Conservation (phyloP, 768 basidiomycete genomes). For the Phylloporus sp. region DNA sequence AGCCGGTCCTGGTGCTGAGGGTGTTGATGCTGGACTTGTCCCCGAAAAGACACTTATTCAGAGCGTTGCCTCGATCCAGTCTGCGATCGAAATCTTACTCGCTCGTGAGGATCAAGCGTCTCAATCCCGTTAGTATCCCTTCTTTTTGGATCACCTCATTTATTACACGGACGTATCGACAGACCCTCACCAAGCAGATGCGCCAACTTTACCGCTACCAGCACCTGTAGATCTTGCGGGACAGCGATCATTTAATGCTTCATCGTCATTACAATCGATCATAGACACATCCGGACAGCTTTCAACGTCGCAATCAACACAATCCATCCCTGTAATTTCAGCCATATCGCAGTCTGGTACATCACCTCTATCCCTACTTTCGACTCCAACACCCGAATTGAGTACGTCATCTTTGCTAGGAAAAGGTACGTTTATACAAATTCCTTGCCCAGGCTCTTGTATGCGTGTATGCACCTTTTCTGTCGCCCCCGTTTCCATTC, state of each 20-base stretch:
- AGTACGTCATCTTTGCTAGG: not conserved
- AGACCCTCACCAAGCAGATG: not conserved
- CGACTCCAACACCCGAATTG: not conserved
- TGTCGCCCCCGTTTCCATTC: not conserved
- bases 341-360: not conserved
- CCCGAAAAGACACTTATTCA: slow-evolving; percentile 6
- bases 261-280: not conserved
- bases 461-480: not conserved
- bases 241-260: not conserved
- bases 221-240: not conserved
- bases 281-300: not conserved
- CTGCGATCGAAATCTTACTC: slow-evolving; percentile 19
- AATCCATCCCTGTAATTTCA: not conserved
- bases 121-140: slow-evolving; percentile 8
- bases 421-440: slow-evolving; percentile 4
- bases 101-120: slow-evolving; percentile 1
- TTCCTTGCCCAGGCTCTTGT: not conserved
- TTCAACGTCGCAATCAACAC: not conserved
- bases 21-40: too few relatives aligned
- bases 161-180: not conserved
- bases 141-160: not conserved
- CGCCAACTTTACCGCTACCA: not conserved
- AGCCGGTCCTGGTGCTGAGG: not conserved
- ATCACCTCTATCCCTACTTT: not conserved
- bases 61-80: slow-evolving; percentile 18